A percentile compares a stretch with the other conserved stretches of the same genome.
phyloP scores from a whole-genome alignment of 257 asterid species.

The Hygrophila difformis region DNA sequence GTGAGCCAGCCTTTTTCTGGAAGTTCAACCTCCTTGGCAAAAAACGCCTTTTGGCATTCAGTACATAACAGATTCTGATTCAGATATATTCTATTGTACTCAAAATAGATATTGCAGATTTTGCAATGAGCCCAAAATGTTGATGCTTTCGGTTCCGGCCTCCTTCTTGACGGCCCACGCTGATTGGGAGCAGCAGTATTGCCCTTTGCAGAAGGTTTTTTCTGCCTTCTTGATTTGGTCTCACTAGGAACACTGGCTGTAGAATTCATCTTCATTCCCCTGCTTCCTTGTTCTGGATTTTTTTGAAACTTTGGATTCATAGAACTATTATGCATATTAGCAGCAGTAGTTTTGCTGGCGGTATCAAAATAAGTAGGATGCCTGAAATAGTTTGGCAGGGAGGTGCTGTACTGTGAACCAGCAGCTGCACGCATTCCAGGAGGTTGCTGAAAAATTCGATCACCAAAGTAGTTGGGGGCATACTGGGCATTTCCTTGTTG shows the following conservation, averaged over 20 bases:
- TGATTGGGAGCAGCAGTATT: not conserved
- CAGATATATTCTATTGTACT: slow-evolving; percentile 25
- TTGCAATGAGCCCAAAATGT: slow-evolving; percentile 61
- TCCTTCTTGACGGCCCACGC: not conserved
- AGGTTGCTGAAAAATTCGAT: not conserved
- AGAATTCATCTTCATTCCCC: too few relatives aligned
- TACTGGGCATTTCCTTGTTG: too few relatives aligned
- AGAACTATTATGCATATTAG: too few relatives aligned
- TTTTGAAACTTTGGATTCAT: too few relatives aligned
- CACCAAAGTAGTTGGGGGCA: not conserved
- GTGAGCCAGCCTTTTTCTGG: slow-evolving; percentile 17
- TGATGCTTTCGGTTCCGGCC: not conserved
- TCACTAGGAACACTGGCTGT: too few relatives aligned
- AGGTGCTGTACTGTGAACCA: too few relatives aligned
- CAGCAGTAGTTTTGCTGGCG: too few relatives aligned
- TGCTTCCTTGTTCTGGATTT: too few relatives aligned
- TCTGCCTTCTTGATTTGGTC: too few relatives aligned
- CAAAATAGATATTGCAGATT: slow-evolving; percentile 26
- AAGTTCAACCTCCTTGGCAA: slow-evolving; percentile 34
- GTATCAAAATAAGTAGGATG: too few relatives aligned
- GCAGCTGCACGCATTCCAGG: not conserved
- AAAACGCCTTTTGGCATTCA: slow-evolving; percentile 37
- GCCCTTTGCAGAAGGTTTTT: too few relatives aligned
- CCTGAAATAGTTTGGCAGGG: too few relatives aligned
- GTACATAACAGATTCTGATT: slow-evolving; percentile 39